Base-by-base conservation (phyloP, 148 eudicot species). In the Rhododendron williamsianum region DNA sequence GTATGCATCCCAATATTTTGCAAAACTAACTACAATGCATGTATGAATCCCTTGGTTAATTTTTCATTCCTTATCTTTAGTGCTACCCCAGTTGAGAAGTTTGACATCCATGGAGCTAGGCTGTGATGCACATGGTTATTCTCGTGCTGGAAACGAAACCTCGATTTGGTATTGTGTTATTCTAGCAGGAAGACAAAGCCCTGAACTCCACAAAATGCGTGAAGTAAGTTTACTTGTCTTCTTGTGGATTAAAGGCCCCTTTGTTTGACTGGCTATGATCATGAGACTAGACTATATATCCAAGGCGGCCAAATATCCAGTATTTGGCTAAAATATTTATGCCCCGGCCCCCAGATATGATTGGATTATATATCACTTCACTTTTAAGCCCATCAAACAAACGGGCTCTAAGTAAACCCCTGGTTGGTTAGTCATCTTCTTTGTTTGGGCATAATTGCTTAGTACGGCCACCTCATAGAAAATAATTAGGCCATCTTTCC, bases 71-170 rank as follows among this genome's bases (percentile, higher is more conserved):
- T 18, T 80, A 74, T 82, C 46, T 89, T 25, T 86, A 97, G 99
- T 90, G 87, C 96, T 97, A 91, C 94, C 98, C 63, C 98, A 94
- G 76, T 90, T 97, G 87, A 92, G 99, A 91, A 95, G 91, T 49
- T 86, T 94, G 90, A 95, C 99, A 80, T 91, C 99, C 18, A 89
- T 84, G 95, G 98, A 95, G 89, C 88, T 97, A 87, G 99, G 99
- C 72, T 97, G 99, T 82, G 96, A 95, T 90, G 90, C 96, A 38
- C 90, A 88, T 48, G 98, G 99, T 84, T 91, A 91, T 87, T 95
- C 99, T 74, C 98, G 96, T 84, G 96, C 95, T 36, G 98, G 98
- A 85, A 87, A 85, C 60, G 87, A 87, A 88, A 89, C 91, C 43
- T 81, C 82, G 41, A 88, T 95, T 56, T 97, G 99, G 99, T 97